Percentiles rank a stretch among this genome's conserved stretches.
These are phyloP conservation scores for Epithemia pelagica DNA, from an alignment of 108 stramenopile species.

Conservation along the genomic window DNA sequence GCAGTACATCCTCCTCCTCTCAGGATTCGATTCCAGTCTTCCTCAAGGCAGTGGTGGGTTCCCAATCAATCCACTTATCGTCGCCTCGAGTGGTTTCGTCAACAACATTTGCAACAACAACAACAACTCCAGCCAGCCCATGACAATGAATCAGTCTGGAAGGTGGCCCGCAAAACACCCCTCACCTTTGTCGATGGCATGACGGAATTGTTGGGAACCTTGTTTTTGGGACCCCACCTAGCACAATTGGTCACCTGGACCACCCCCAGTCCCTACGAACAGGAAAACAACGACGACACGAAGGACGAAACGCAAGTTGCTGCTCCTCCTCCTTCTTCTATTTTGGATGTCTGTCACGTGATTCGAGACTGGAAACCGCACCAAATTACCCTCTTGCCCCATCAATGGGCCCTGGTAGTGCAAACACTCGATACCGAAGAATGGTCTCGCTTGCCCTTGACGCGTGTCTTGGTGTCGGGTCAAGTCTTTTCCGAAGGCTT, in stretches of 20 bases:
- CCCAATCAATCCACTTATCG: background rate
- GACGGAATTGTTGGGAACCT: slow-evolving; percentile 22
- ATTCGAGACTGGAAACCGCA: background rate
- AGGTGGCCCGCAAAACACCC: slow-evolving; percentile 22
- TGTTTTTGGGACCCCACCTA: slow-evolving; percentile 7
- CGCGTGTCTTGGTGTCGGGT: background rate
- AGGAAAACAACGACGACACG: background rate
- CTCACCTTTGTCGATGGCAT: slow-evolving; percentile 45
- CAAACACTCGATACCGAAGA: background rate
- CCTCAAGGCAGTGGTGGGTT: background rate
- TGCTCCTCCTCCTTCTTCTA: too few species aligned
- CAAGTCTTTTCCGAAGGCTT: background rate
- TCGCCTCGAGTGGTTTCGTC: background rate
- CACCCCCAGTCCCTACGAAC: background rate
- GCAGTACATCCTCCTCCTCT: background rate
- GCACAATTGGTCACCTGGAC: background rate
- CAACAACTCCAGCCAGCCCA: background rate
- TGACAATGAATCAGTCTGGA: too few species aligned
- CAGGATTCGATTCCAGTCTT: background rate
- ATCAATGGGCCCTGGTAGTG: background rate
- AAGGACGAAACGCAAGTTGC: background rate
- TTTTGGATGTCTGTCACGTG: background rate
- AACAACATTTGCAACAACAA: slow-evolving; percentile 1
- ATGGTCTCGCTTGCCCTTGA: background rate
- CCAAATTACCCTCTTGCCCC: background rate